These are phyloP conservation scores for Fusarium virguliforme DNA, from an alignment of 2,329 filamentous ascomycete species.

Conservation along the genomic window DNA sequence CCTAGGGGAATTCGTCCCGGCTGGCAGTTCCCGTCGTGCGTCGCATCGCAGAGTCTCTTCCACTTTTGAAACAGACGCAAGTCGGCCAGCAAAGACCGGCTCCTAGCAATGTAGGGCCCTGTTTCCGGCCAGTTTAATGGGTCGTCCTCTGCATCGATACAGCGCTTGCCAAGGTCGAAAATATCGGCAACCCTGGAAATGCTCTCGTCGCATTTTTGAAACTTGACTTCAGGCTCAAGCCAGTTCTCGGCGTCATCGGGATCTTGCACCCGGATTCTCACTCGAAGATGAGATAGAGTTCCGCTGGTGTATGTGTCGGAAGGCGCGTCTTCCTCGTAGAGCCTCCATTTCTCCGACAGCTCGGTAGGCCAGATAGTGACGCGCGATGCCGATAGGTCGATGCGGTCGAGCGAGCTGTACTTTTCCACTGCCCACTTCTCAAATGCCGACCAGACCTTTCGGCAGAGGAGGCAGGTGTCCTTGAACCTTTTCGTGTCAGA, in stretches of 20 bases:
- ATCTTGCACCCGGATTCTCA: background rate
- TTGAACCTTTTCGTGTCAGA: background rate
- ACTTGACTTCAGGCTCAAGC: slow-evolving; percentile 2
- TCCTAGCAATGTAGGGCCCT: background rate
- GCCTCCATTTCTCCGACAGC: background rate
- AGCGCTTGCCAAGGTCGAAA: background rate
- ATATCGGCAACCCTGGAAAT: background rate
- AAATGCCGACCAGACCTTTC: background rate
- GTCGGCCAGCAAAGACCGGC: background rate
- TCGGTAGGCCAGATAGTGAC: background rate
- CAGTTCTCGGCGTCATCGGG: background rate
- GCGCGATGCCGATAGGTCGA: background rate
- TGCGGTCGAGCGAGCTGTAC: background rate
- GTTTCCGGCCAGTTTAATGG: background rate
- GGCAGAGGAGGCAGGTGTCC: background rate
- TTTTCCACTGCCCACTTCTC: background rate
- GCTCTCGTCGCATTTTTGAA: background rate
- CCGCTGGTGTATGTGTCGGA: background rate
- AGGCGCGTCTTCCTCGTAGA: background rate
- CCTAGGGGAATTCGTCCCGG: background rate
- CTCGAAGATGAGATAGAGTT: background rate
- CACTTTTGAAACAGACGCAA: background rate
- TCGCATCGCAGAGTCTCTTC: background rate
- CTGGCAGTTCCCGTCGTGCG: background rate
- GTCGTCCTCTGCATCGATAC: accelerated